Evolutionary conservation across 2,329 filamentous ascomycete genomes (phyloP).

Genomic region (Ophiobolus disseminans): DNA sequence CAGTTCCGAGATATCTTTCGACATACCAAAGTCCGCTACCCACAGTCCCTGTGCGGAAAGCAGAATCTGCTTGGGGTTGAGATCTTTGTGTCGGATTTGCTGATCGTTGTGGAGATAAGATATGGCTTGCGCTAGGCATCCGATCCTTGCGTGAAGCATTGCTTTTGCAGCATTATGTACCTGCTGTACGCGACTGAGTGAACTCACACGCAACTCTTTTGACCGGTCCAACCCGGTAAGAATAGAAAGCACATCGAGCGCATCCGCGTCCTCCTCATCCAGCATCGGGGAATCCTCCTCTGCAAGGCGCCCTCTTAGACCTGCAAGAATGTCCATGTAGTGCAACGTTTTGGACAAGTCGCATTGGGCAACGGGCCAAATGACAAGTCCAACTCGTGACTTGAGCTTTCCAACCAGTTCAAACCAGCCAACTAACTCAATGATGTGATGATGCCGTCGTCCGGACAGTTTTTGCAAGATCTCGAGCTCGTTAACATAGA

Average conservation of each 20-base stretch:
- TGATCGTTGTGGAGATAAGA: conserved; percentile 17
- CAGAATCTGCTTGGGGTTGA: conserved; percentile 25
- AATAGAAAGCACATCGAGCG: no score
- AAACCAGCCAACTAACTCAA: background rate
- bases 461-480: background rate
- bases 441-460: background rate
- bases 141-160: conserved; percentile 4
- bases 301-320: background rate
- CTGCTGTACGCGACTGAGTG: background rate
- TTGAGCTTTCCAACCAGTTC: background rate
- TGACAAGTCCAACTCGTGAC: background rate
- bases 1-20: background rate
- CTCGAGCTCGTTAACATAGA: background rate
- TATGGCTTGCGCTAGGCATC: conserved; percentile 18
- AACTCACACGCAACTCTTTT: background rate
- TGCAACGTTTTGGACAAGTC: background rate
- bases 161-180: background rate
- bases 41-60: conserved; percentile 5
- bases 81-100: conserved; percentile 22
- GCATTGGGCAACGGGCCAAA: background rate
- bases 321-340: background rate
- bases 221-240: no score
- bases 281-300: background rate
- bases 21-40: conserved; percentile 6
- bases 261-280: background rate